Evolutionary conservation across 2,329 filamentous ascomycete genomes (phyloP), one percentile per base, ranked within the genome.

Genomic region (Diplodia sapinea): DNA sequence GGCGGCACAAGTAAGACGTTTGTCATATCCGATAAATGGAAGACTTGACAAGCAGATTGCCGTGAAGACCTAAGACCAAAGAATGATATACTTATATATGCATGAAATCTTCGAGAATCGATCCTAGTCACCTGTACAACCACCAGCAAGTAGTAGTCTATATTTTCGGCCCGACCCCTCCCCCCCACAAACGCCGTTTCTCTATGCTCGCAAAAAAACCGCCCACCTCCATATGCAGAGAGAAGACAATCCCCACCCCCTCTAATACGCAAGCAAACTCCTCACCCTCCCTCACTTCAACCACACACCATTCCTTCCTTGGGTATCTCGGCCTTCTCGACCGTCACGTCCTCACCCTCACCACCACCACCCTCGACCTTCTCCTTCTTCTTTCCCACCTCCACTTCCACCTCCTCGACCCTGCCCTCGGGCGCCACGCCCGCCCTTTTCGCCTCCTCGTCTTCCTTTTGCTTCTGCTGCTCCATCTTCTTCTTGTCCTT

Each of bases 401-500:
- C 4, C 11, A 66, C 56, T 11, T 68, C 50, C 23, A 71, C 71
- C 9, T 72, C 68, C 66, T 74, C 72, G 2, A 75, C 69, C 65
- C 72, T 75, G 5, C 75, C 76, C 31, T 73, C 74, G 47, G 71
- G 70, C 26, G 62, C 69, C 17, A 75, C 63, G 4, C 73, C 73
- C 43, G 69, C 73, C 59, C 74, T 73, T 63, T 71, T 73, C 70
- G 69, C 74, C 69, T 71, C 69, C 59, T 73, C 68, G 65, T 79
- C 83, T 38, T 86, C 84, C 77, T 74, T 59, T 61, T 73, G 68
- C 68, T 79, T 82, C 49, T 86, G 84, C 77, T 73, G 49, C 68
- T 76, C 78, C 47, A 76, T 13, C 54, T 72, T 74, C 72, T 74
- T 75, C 74, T 78, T 80, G 69, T 82, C 79, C 73, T 93, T 93